Evolutionary conservation across 2,329 filamentous ascomycete genomes (phyloP).

Genomic region (Tolypocladium pustulatum): DNA sequence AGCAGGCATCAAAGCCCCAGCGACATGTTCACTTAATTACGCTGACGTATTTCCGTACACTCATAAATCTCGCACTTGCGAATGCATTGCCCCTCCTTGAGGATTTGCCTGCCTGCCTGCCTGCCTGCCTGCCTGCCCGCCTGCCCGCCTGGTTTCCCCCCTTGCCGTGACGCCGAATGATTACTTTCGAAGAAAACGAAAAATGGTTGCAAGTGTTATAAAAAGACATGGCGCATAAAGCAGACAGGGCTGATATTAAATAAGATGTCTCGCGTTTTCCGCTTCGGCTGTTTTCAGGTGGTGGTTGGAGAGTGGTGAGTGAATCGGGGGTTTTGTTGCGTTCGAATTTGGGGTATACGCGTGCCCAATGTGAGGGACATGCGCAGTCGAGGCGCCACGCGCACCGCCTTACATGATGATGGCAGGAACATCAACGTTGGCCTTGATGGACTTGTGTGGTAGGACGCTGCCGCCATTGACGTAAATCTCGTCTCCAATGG

Average conservation of each 20-base stretch:
- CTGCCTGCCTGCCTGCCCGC: constrained; percentile 3
- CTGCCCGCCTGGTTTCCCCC: constrained; percentile 3
- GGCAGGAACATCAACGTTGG: constrained; percentile 76
- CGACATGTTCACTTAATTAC: constrained; percentile 4
- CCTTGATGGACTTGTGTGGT: constrained; percentile 98
- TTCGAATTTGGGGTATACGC: background rate
- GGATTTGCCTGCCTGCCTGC: constrained; percentile 5
- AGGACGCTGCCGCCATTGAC: constrained; percentile 94
- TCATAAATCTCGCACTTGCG: constrained; percentile 3
- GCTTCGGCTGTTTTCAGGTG: background rate
- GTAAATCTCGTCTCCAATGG: constrained; percentile 95
- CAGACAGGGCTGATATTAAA: background rate
- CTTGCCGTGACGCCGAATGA: constrained; percentile 6
- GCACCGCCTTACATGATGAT: constrained; percentile 51
- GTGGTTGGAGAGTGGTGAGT: background rate
- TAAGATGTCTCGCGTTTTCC: background rate
- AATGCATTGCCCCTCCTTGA: constrained; percentile 1
- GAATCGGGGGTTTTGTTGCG: background rate
- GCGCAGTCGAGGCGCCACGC: background rate
- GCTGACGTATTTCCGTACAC: constrained; percentile 5
- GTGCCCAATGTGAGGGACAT: background rate
- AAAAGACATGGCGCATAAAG: background rate
- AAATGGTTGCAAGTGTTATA: background rate
- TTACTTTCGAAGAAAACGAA: background rate
- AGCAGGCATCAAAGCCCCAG: background rate